These are phyloP conservation scores for Astrothelium macrocarpum DNA, from an alignment of 495 filamentous ascomycete genomes.

Conservation along the genomic window DNA sequence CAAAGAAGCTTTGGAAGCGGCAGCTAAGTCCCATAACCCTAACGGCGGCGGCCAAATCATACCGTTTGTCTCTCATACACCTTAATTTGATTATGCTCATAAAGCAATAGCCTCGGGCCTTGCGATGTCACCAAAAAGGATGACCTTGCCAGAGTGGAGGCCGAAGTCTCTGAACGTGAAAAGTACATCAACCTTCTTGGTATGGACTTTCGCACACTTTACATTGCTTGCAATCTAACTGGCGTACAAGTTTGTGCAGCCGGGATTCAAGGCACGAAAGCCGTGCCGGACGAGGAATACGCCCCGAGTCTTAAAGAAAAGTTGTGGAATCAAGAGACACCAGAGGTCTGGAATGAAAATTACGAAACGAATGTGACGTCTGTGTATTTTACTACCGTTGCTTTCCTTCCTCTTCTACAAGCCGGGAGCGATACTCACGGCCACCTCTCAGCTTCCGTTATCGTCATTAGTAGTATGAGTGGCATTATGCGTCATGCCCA, in stretches of 20 bases:
- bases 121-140: slow-evolving; percentile 38
- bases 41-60: slow-evolving; percentile 31
- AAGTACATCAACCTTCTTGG: slow-evolving; percentile 32
- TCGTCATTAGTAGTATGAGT: slow-evolving; percentile 36
- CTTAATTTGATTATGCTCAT: neutral
- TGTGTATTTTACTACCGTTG: slow-evolving; percentile 38
- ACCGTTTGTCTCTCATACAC: slow-evolving; percentile 14
- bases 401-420: slow-evolving; percentile 35
- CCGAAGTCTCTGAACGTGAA: slow-evolving; percentile 31
- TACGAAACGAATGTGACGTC: slow-evolving; percentile 34
- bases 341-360: slow-evolving; percentile 33
- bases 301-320: slow-evolving; percentile 30
- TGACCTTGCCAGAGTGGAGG: slow-evolving; percentile 27
- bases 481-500: slow-evolving; percentile 36
- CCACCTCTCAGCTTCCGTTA: slow-evolving; percentile 33
- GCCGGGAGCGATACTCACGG: slow-evolving; percentile 29
- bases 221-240: neutral
- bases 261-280: slow-evolving; percentile 32
- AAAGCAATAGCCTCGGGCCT: slow-evolving; percentile 18
- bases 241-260: slow-evolving; percentile 26
- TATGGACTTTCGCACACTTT: neutral
- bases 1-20: slow-evolving; percentile 31
- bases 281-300: slow-evolving; percentile 25
- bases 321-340: slow-evolving; percentile 34
- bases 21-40: slow-evolving; percentile 32